Evolutionary conservation across 805 yeast genomes (phyloP).

Genomic region (Wickerhamiella sergipiensis): DNA sequence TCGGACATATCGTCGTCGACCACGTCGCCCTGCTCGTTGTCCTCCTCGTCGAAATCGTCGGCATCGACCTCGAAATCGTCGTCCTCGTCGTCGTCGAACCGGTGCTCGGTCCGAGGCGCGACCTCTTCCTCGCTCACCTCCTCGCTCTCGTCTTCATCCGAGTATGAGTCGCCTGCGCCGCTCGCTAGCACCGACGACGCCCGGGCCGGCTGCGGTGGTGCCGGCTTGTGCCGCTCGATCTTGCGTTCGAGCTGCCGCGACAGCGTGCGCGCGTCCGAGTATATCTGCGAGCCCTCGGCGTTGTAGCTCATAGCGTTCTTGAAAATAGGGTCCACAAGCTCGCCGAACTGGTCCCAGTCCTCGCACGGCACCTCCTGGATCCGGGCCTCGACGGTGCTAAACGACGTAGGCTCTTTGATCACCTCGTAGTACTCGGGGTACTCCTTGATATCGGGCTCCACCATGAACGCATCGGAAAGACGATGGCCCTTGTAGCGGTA

Average conservation of each 20-base stretch:
- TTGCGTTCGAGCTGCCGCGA: slow-evolving; percentile 32
- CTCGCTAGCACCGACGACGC: neutral
- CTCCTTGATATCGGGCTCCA: slow-evolving; percentile 51
- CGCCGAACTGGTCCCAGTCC: slow-evolving; percentile 44
- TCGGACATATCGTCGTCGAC: slow-evolving; percentile 5
- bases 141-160: slow-evolving; percentile 14
- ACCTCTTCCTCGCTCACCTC: slow-evolving; percentile 20
- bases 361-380: slow-evolving; percentile 35
- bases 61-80: slow-evolving; percentile 13
- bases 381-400: slow-evolving; percentile 41
- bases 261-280: slow-evolving; percentile 55
- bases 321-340: slow-evolving; percentile 51
- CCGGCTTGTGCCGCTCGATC: slow-evolving; percentile 6
- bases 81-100: slow-evolving; percentile 12
- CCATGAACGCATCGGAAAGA: slow-evolving; percentile 59
- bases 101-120: slow-evolving; percentile 4
- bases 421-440: slow-evolving; percentile 73
- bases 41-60: slow-evolving; percentile 19
- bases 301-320: slow-evolving; percentile 69
- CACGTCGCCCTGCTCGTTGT: slow-evolving; percentile 17
- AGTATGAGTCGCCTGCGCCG: neutral
- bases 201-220: neutral
- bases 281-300: slow-evolving; percentile 56
- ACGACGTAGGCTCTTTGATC: slow-evolving; percentile 61
- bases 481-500: slow-evolving; percentile 28